Base-by-base conservation (phyloP, 2,329 filamentous ascomycete species). In the Aphanocladium album region DNA sequence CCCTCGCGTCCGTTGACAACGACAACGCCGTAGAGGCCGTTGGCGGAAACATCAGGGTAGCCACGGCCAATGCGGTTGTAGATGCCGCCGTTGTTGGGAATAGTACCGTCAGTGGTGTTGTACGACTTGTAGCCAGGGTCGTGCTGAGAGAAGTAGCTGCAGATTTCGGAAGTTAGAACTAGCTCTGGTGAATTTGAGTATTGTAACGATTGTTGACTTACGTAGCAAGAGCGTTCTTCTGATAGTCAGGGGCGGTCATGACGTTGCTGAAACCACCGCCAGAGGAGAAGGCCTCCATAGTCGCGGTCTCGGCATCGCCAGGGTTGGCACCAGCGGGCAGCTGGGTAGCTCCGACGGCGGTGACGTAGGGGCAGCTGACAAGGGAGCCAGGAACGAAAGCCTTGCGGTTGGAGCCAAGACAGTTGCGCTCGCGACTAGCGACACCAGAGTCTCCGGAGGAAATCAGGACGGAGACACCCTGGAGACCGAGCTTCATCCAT, bases 331-430 rank as follows among this genome's bases (percentile, higher is more conserved):
- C 73, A 55, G 72, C 71, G 39, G 70, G 68, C 37, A 82, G 71
- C 67, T 79, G 73, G 0, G 80, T 83, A 16, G 80, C 80, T 49
- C 80, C 80, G 4, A 83, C 79, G 7, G 77, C 73, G 0, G 78
- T 80, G 23, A 82, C 69, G 67, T 77, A 5, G 77, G 80, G 63
- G 77, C 66, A 81, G 79, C 8, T 61, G 63, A 5, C 77, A 73
- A 35, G 71, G 68, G 1, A 70, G 64, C 65, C 77, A 76, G 67
- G 77, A 25, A 66, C 71, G 60, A 72, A 67, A 39, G 67, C 56
- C 39, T 46, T 37, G 14, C 53, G 27, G 27, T 25, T 17, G 21
- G n/a, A 14, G 46, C 46, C 46, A 23, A 39, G n/a, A 21, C 56
- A 58, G 2, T 21, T 12, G 8, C 41, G 49, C 6, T 60, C 60